Conservation (phyloP, 2,329 filamentous ascomycete genomes). For the Exophiala sp. region DNA sequence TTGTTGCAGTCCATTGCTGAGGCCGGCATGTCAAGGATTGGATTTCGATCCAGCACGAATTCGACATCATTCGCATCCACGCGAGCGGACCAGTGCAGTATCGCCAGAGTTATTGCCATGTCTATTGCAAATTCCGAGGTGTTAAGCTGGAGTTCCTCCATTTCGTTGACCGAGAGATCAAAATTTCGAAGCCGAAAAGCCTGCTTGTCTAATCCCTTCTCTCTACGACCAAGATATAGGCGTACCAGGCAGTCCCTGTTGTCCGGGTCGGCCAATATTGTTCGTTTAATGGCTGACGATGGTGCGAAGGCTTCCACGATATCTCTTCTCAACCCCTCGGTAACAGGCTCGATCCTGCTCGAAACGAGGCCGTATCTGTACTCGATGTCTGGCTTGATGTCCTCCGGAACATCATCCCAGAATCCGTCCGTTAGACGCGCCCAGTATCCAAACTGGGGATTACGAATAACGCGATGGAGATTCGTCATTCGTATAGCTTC, state of each 20-base stretch:
- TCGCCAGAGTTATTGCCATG: slow-evolving; percentile 51
- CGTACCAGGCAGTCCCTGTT: slow-evolving; percentile 51
- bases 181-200: slow-evolving; percentile 13
- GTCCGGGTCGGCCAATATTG: slow-evolving; percentile 10
- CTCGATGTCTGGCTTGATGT: not conserved
- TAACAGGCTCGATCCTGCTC: not conserved
- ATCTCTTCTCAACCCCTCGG: not conserved
- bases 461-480: not conserved
- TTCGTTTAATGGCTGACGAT: not conserved
- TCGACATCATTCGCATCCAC: slow-evolving; percentile 55
- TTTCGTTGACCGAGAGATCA: slow-evolving; percentile 39
- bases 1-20: slow-evolving; percentile 2
- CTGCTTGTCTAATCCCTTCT: not conserved
- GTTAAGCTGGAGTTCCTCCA: slow-evolving; percentile 42
- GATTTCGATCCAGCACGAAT: slow-evolving; percentile 47
- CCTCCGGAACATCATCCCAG: slow-evolving; percentile 1
- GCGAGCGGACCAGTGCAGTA: slow-evolving; percentile 48
- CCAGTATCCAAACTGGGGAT: not conserved
- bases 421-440: not conserved
- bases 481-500: not conserved
- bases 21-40: not conserved
- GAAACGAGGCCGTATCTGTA: not conserved
- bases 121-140: slow-evolving; percentile 37
- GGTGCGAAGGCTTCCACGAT: slow-evolving; percentile 3
- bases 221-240: slow-evolving; percentile 45